Evolutionary conservation across 2,329 filamentous ascomycete genomes (phyloP).

Genomic region (Cordyceps militaris): DNA sequence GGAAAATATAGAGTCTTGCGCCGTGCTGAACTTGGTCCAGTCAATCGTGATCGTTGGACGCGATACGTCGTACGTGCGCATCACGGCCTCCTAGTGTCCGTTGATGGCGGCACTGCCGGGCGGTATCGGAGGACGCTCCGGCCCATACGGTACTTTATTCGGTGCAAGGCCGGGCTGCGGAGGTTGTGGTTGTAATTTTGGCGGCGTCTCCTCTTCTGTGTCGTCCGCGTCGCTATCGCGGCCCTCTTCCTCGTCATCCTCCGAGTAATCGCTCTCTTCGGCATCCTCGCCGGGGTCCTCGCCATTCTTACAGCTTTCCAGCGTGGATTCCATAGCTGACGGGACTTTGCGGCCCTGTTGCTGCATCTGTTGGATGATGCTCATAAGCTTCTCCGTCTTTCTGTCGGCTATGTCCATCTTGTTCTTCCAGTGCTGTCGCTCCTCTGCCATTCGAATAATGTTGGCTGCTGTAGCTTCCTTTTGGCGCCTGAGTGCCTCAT

Average conservation of each 20-base stretch:
- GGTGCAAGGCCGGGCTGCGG: conserved; percentile 25
- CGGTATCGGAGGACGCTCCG: conserved; percentile 38
- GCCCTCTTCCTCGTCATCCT: conserved; percentile 55
- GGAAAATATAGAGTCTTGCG: background rate
- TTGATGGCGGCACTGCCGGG: conserved; percentile 32
- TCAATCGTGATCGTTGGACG: background rate
- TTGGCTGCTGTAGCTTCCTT: conserved; percentile 91
- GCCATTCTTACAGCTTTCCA: conserved; percentile 47
- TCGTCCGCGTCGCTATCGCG: conserved; percentile 56
- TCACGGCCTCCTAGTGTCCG: conserved; percentile 33
- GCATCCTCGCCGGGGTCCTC: conserved; percentile 34
- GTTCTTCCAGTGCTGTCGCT: conserved; percentile 76
- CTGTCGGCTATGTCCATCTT: conserved; percentile 49
- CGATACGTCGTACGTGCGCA: background rate
- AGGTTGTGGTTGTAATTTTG: conserved; percentile 21
- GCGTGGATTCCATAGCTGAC: conserved; percentile 54
- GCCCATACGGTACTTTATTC: conserved; percentile 35
- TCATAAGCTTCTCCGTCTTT: conserved; percentile 87
- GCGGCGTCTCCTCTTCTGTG: conserved; percentile 41
- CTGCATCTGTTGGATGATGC: conserved; percentile 94
- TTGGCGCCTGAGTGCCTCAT: conserved; percentile 82
- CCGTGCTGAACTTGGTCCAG: background rate
- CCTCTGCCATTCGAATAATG: conserved; percentile 95
- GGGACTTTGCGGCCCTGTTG: conserved; percentile 76
- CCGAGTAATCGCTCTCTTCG: conserved; percentile 58